Evolutionary conservation across 179 eudicot genomes (phyloP).

Genomic region (Heliamphora pulchella): DNA sequence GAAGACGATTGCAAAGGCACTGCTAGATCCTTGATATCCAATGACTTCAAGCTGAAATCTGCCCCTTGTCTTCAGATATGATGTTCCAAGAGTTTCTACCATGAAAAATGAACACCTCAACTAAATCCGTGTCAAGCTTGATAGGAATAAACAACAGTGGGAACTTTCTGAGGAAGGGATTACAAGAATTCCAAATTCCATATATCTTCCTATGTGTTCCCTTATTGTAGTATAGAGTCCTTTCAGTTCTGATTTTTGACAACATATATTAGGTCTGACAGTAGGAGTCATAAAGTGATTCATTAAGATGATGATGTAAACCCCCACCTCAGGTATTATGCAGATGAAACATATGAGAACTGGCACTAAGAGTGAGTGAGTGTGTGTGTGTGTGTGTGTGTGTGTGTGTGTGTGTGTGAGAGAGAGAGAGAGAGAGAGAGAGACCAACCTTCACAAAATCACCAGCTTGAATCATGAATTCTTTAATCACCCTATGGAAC

Average conservation of each 20-base stretch:
- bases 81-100: not conserved
- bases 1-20: not conserved
- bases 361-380: too few species aligned
- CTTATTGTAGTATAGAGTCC: too few species aligned
- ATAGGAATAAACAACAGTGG: not conserved
- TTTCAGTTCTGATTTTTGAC: not conserved
- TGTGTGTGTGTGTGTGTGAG: too few species aligned
- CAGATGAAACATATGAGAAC: not conserved
- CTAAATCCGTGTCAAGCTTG: not conserved
- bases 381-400: too few species aligned
- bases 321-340: not conserved
- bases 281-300: not conserved
- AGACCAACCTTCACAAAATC: conserved; percentile 73
- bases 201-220: too few species aligned
- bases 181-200: not conserved
- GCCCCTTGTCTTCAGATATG: not conserved
- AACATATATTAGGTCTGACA: not conserved
- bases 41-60: not conserved
- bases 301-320: not conserved
- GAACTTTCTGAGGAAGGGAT: not conserved
- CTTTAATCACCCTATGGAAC: conserved; percentile 89
- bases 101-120: conserved; percentile 2
- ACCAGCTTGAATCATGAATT: conserved; percentile 93
- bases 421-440: not conserved
- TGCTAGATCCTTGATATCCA: not conserved